Base-by-base conservation (phyloP, 2,329 filamentous ascomycete genomes). In the Nigrograna mackinnonii region DNA sequence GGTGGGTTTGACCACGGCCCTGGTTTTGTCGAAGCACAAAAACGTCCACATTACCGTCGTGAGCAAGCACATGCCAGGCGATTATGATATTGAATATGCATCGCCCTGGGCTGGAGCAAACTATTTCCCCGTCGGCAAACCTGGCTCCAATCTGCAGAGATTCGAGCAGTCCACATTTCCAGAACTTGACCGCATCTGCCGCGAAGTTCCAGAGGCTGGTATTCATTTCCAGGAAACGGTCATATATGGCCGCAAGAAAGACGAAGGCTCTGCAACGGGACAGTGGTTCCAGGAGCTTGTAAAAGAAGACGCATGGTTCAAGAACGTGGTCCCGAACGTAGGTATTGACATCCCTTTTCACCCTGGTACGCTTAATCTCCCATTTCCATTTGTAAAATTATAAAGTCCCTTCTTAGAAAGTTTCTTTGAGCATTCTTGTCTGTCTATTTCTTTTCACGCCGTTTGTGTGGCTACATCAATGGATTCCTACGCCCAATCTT, bases 41-140 rank as follows among this genome's bases (percentile, higher is more conserved):
- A 58, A 69, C 9, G 78, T 84, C 53, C 72, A 74, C 19, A 70
- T 95, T 50, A 91, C 87, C 0, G 75, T 95, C 35, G 75, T 90
- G 26, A 84, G 87, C 11, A 95, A 94, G 64, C 87, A 95, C 64
- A 94, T 95, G 89, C 91, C 91, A 0, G 91, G 91, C 19, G 91
- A 96, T 72, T 95, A 92, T 67, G 87, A 95, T 56, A 85, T 91
- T 50, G 88, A 95, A 75, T 96, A 95, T 66, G 86, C 89, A 3
- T 94, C 88, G 13, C 89, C 89, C 1, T 95, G 89, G 86, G 89
- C 89, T 12, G 89, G 89, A 11, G 89, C 89, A 45, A 91, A 92
- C 61, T 85, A 84, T 59, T 67, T 38, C 12, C 89, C 87, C 28
- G 69, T 74, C 6, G 70, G 66, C 28, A 69, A 68, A 45, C 64